Conservation (phyloP, 1,139 yeast species). For the Candida pseudoviswanathii region DNA sequence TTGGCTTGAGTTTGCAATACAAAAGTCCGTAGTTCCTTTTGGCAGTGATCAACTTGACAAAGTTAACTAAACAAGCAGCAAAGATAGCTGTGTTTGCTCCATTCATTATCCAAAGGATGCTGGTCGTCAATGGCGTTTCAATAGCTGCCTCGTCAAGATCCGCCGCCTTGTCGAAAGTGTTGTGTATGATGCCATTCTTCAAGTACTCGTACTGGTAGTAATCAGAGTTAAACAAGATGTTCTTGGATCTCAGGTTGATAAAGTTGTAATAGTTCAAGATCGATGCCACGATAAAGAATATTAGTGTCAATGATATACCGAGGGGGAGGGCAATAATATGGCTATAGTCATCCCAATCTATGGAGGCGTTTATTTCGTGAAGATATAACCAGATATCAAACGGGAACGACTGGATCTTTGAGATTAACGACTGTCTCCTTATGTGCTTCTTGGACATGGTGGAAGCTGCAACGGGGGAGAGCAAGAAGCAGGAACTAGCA, state of each 20-base stretch:
- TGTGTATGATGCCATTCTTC: conserved; percentile 18
- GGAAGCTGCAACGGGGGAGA: background rate
- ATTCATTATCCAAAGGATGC: conserved; percentile 25
- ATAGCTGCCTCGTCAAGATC: background rate
- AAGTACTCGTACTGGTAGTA: conserved; percentile 35
- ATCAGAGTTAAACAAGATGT: conserved; percentile 17
- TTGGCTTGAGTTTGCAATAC: conserved; percentile 35
- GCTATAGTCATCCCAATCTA: conserved; percentile 65
- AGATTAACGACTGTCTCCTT: conserved; percentile 36
- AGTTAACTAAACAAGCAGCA: conserved; percentile 29
- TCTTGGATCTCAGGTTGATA: conserved; percentile 16
- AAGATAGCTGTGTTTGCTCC: conserved; percentile 19
- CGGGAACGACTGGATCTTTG: conserved; percentile 53
- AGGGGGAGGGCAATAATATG: conserved; percentile 17
- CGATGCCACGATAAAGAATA: conserved; percentile 9
- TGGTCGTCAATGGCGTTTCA: conserved; percentile 10
- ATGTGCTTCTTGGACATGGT: conserved; percentile 19
- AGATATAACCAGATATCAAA: conserved; percentile 54
- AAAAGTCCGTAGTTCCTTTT: conserved; percentile 44
- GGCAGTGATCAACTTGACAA: conserved; percentile 31
- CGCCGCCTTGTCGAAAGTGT: background rate
- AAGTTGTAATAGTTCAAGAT: conserved; percentile 16
- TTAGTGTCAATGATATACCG: conserved; percentile 11
- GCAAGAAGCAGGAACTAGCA: background rate
- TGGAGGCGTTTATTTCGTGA: conserved; percentile 54